Evolutionary conservation across 176 grass and related monocot genomes (phyloP), one percentile per base, ranked within the genome.

Genomic region (Rhipidocladum racemiflorum): DNA sequence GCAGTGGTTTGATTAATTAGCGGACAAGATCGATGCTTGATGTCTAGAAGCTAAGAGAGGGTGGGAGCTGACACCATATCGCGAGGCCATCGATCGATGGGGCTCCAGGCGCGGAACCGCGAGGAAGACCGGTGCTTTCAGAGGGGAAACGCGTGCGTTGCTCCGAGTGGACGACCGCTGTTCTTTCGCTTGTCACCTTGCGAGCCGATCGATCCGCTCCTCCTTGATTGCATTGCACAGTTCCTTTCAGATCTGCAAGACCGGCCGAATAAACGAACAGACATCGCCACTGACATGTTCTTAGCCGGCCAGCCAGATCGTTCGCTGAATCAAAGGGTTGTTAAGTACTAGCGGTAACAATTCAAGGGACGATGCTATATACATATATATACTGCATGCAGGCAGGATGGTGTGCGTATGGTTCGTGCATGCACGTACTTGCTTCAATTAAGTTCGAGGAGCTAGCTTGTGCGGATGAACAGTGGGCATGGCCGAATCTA

Each of bases 41-140:
- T n/a, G 61, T 81, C 73, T 71, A 72, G 55, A 88, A 83, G 80
- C 73, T 34, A 27, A 34, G 49, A 48, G 18, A n/a, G n/a, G n/a
- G n/a, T n/a, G 24, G 40, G 57, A 5, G 43, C 18, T 77, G 85
- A 54, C 73, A 71, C 34, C 76, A 73, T 80, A 28, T 86, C 27
- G 27, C 65, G 44, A 69, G 43, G 24, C 85, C 68, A 32, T 30
- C 45, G 46, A 34, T n/a, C n/a, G n/a, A n/a, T n/a, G 60, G 67
- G 18, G 24, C 65, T 59, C 79, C 53, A 5, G 54, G 69, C 35
- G 63, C 76, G 79, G 78, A 84, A 67, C 81, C 81, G n/a, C 3
- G 87, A 89, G 43, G 80, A 80, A 0, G 87, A 80, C 81, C 2
- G 6, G 18, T 20, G 18, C 16, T 71, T 61, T 59, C 66, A 45